Base-by-base conservation (phyloP, 2,329 filamentous ascomycete species). In the Epichloe glyceriae region DNA sequence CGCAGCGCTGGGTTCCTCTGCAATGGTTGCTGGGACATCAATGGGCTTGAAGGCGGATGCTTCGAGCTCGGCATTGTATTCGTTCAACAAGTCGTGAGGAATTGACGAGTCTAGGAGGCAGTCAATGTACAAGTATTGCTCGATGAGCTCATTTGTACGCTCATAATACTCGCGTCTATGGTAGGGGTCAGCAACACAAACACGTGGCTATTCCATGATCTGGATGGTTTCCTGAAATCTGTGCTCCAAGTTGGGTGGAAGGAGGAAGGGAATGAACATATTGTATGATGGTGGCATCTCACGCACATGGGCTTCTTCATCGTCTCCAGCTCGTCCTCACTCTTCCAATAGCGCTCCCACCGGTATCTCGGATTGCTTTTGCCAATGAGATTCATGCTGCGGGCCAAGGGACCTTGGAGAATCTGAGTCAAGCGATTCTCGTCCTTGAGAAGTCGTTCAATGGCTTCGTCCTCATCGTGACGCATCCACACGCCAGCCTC, bases 101-200 rank as follows among this genome's bases (percentile, higher is more conserved):
- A 95, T 79, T 33, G 88, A 90, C 8, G 88, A 95, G 68, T 95
- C 89, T 54, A 97, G 76, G 51, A 97, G 73, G 49, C 85, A 80
- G 68, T 96, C 91, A 59, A 96, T 95, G 65, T 94, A 96, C 55
- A 94, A 75, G 65, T 96, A 97, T 64, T 95, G 86, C 65, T 93
- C 86, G 53, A 97, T 82, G 42, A 96, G 74, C 58, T 83, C 82
- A 68, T 97, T 97, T 62, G 83, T 91, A 42, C 87, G 81, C 71
- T 94, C 84, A 62, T 97, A 95, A 70, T 95, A 96, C 61, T 83
- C 63, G 45, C 89, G 85, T 53, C 80, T 10, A 19, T 10, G n/a
- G 6, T 19, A 14, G 38, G 17, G 38, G 38, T 40, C 11, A 40
- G 38, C 14, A 17, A 40, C 38, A 40, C n/a, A 40, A 10, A 17